Conservation (phyloP, 2,329 filamentous ascomycete species). For the Colletotrichum siamense region DNA sequence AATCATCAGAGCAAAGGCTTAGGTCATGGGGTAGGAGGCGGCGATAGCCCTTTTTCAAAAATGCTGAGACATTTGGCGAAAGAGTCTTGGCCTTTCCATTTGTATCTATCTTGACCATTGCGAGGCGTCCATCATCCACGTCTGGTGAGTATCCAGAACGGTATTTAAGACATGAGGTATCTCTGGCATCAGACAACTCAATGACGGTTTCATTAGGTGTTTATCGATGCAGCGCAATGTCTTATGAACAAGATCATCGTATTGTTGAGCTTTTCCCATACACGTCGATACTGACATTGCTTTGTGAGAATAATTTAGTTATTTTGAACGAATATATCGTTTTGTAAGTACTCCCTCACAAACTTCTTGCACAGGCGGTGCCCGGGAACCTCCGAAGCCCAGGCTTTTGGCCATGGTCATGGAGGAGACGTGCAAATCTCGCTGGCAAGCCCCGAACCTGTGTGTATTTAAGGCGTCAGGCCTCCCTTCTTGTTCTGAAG, state of each 20-base stretch:
- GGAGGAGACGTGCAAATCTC: no score
- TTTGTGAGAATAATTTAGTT: background rate
- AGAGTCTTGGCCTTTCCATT: accelerated
- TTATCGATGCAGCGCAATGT: background rate
- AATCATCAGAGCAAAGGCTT: no score
- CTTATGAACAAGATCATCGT: background rate
- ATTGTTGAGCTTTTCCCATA: background rate
- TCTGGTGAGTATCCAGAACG: background rate
- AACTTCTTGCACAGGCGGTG: background rate
- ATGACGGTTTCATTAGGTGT: background rate
- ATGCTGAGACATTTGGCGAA: background rate
- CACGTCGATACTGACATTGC: background rate
- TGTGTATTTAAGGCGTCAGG: background rate
- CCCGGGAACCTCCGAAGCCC: background rate
- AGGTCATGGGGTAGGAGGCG: no score
- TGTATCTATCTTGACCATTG: background rate
- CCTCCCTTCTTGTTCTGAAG: accelerated
- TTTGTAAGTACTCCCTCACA: no score
- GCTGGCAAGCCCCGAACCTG: background rate
- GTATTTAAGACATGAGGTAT: background rate
- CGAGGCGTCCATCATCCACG: background rate
- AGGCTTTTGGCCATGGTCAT: background rate
- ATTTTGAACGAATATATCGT: background rate
- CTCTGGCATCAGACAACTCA: background rate
- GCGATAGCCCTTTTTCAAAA: no score